A percentile compares a stretch with the other conserved stretches of the same genome.
phyloP scores from a whole-genome alignment of 2,329 filamentous ascomycete genomes.

The Pezicula neosporulosa region DNA sequence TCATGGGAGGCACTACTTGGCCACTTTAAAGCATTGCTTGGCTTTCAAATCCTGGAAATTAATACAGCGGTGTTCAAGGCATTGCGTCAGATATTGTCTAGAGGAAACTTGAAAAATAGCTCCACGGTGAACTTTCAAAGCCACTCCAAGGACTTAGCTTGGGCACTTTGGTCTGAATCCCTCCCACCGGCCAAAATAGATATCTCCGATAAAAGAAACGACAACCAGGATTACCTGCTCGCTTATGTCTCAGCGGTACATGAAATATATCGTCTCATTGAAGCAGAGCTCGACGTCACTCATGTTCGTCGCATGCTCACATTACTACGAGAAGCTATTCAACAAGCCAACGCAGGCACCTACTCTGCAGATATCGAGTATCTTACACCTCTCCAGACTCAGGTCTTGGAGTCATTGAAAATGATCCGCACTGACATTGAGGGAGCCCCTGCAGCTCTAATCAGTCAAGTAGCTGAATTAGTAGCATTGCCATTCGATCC shows the following conservation, averaged over 20 bases:
- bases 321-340: slow-evolving; percentile 68
- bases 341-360: slow-evolving; percentile 62
- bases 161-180: slow-evolving; percentile 67
- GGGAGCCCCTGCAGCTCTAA: slow-evolving; percentile 64
- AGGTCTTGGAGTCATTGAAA: slow-evolving; percentile 65
- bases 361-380: slow-evolving; percentile 73
- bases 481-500: slow-evolving; percentile 62
- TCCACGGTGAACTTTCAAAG: slow-evolving; percentile 22
- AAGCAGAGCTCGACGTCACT: slow-evolving; percentile 57
- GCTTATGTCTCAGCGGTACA: slow-evolving; percentile 77
- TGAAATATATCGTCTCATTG: slow-evolving; percentile 75
- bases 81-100: slow-evolving; percentile 58
- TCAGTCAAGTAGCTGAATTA: slow-evolving; percentile 67
- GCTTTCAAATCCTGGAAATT: slow-evolving; percentile 63
- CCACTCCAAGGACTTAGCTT: slow-evolving; percentile 56
- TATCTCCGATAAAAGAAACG: slow-evolving; percentile 39
- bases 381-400: slow-evolving; percentile 68
- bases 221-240: slow-evolving; percentile 79
- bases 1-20: slow-evolving; percentile 74
- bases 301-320: slow-evolving; percentile 65
- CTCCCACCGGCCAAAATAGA: slow-evolving; percentile 49
- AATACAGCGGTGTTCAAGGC: slow-evolving; percentile 70
- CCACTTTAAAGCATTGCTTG: slow-evolving; percentile 63
- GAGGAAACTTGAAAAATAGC: slow-evolving; percentile 40
- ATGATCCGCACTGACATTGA: slow-evolving; percentile 63